Base-by-base conservation (phyloP, 148 eudicot genomes). In the Vaccinium darrowii region DNA sequence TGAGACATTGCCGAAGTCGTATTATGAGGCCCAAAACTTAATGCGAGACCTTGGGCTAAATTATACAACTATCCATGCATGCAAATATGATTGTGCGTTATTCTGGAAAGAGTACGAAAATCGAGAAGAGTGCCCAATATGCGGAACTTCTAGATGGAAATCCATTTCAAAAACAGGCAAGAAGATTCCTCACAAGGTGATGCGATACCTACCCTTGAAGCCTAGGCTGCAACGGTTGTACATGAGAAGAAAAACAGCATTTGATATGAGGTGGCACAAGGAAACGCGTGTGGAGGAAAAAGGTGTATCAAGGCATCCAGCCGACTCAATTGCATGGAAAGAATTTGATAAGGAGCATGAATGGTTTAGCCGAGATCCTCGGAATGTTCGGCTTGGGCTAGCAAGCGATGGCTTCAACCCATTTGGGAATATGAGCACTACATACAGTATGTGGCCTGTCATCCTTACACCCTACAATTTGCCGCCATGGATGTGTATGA, bases 61-160 rank as follows among this genome's bases (percentile, higher is more conserved):
- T 56, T 56, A 56, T 16, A 56, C 60, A 14, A 23, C 7, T 19
- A 78, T 78, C 8, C 62, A 78, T 78, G 81, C 33, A 78, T 78
- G 81, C 62, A 78, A 78, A 53, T 33, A 78, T 78, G 81, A 78
- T 78, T 78, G 81, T 78, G 39, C 12, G 5, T 43, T 78, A 23
- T 78, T 78, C 16, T 78, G 33, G 81, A 78, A 78, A 78, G 81
- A 33, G 36, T 33, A 33, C 27, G 13, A 78, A 78, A 52, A 78
- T 51, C 16, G 16, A 13, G n/a, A 78, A 23, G 47, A 33, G 16
- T 78, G 39, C 14, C 81, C 47, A 25, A 71, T 71, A 71, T 71
- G 76, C 1, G 16, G 36, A 25, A 71, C 76, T 71, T 71, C 78
- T 36, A 75, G 51, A 75, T 75, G 78, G 78, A 75, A 47, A 75